phyloP scores from a whole-genome alignment of 2,329 filamentous ascomycete genomes.

The Camillea tinctor region DNA sequence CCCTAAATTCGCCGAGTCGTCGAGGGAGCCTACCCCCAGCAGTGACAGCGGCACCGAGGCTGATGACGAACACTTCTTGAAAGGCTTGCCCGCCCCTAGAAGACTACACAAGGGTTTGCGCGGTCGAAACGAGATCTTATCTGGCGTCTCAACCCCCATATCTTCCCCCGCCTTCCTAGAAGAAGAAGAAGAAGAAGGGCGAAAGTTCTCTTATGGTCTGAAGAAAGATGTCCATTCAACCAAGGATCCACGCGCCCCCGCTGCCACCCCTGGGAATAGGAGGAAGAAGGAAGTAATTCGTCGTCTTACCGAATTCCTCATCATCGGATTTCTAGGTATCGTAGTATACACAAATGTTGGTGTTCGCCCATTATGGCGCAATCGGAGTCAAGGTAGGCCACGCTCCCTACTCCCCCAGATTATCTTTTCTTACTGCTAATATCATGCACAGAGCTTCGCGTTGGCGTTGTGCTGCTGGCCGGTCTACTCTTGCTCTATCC shows the following conservation, averaged over 20 bases:
- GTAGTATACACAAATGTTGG: slow-evolving; percentile 48
- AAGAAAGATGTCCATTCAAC: slow-evolving; percentile 23
- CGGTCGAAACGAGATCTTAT: slow-evolving; percentile 54
- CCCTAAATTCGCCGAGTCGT: slow-evolving; percentile 32
- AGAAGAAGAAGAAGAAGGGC: slow-evolving; percentile 46
- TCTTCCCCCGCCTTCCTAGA: slow-evolving; percentile 48
- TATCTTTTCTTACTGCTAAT: slow-evolving; percentile 15
- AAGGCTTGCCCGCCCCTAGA: slow-evolving; percentile 79
- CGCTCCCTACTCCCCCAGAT: too few species aligned
- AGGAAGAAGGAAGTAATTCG: slow-evolving; percentile 52
- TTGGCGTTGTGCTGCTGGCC: slow-evolving; percentile 35
- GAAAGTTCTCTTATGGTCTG: slow-evolving; percentile 18
- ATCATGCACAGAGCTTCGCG: slow-evolving; percentile 41
- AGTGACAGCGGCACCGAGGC: slow-evolving; percentile 95
- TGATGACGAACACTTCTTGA: slow-evolving; percentile 88
- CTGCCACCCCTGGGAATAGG: slow-evolving; percentile 42
- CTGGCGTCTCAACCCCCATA: slow-evolving; percentile 55
- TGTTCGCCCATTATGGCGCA: slow-evolving; percentile 44
- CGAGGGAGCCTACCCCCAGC: slow-evolving; percentile 56
- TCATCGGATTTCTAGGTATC: slow-evolving; percentile 49
- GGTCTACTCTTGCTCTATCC: slow-evolving; percentile 56
- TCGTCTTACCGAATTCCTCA: slow-evolving; percentile 50
- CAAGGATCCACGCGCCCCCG: slow-evolving; percentile 27
- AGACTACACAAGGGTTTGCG: slow-evolving; percentile 76
- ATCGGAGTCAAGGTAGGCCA: slow-evolving; percentile 49